phyloP scores from a whole-genome alignment of 805 yeast species.

The Myxozyma vanderwaltii region DNA sequence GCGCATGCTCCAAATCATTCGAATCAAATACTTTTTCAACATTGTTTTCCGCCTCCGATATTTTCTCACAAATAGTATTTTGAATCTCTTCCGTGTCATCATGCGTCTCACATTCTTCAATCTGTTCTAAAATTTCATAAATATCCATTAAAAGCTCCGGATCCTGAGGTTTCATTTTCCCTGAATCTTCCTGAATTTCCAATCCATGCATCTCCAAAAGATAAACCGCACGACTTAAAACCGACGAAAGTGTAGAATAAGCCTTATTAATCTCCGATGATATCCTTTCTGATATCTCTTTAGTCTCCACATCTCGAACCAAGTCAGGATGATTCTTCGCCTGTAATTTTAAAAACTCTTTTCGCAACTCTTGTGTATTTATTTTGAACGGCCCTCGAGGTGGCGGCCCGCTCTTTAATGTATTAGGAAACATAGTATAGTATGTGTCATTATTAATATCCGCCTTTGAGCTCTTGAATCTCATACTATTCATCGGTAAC shows the following conservation, averaged over 20 bases:
- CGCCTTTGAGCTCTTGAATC: neutral
- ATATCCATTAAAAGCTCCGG: conserved; percentile 70
- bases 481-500: neutral
- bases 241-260: conserved; percentile 67
- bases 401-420: conserved; percentile 68
- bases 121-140: conserved; percentile 79
- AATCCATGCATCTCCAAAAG: conserved; percentile 52
- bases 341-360: conserved; percentile 76
- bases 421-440: conserved; percentile 72
- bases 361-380: conserved; percentile 58
- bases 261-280: conserved; percentile 74
- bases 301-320: conserved; percentile 41
- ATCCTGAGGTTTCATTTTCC: conserved; percentile 49
- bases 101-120: conserved; percentile 65
- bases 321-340: conserved; percentile 80
- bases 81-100: conserved; percentile 58
- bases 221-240: conserved; percentile 70
- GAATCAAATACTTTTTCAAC: conserved; percentile 53
- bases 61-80: conserved; percentile 59
- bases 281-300: conserved; percentile 41
- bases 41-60: conserved; percentile 49
- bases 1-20: conserved; percentile 60
- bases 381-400: conserved; percentile 61
- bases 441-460: conserved; percentile 37
- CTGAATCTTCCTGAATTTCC: conserved; percentile 54